Conservation (phyloP, 78 protist species). For the Dictyostelium brefeldianum region DNA sequence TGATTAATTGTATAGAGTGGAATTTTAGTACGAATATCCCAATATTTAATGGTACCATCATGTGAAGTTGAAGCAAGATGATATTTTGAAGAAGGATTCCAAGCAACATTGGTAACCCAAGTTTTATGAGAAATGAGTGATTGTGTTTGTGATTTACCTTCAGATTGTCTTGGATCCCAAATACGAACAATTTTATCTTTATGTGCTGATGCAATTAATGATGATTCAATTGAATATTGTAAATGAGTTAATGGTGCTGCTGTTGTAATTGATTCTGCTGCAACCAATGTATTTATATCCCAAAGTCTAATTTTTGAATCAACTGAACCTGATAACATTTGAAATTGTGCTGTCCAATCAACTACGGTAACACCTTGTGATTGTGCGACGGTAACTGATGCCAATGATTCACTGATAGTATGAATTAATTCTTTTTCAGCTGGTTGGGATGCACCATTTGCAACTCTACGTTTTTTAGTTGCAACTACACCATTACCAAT, state of each 20-base stretch:
- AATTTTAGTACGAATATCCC: conserved; percentile 84
- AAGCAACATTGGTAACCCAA: conserved; percentile 61
- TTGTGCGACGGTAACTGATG: conserved; percentile 38
- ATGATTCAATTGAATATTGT: conserved; percentile 39
- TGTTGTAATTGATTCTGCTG: conserved; percentile 23
- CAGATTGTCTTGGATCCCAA: conserved; percentile 77
- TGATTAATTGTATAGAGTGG: conserved; percentile 51
- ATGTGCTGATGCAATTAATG: conserved; percentile 66
- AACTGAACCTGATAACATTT: conserved; percentile 59
- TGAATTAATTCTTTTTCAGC: not conserved
- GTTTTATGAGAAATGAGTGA: conserved; percentile 65
- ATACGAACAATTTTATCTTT: conserved; percentile 68
- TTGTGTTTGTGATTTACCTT: not conserved
- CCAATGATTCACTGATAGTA: conserved; percentile 26
- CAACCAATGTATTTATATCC: conserved; percentile 62
- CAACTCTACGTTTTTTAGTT: conserved; percentile 1
- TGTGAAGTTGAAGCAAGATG: conserved; percentile 47
- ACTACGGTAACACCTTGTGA: conserved; percentile 71
- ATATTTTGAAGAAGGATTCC: conserved; percentile 58
- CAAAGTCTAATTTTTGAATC: conserved; percentile 77
- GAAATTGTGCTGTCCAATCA: conserved; percentile 64
- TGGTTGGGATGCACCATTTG: not conserved
- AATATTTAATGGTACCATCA: conserved; percentile 83
- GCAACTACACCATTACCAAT: not conserved
- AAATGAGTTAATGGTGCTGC: conserved; percentile 4